Percentiles rank a stretch among this genome's conserved stretches.
Evolutionary conservation across 2,329 filamentous ascomycete species (phyloP).

Genomic region (Decorospora gaudefroyi): DNA sequence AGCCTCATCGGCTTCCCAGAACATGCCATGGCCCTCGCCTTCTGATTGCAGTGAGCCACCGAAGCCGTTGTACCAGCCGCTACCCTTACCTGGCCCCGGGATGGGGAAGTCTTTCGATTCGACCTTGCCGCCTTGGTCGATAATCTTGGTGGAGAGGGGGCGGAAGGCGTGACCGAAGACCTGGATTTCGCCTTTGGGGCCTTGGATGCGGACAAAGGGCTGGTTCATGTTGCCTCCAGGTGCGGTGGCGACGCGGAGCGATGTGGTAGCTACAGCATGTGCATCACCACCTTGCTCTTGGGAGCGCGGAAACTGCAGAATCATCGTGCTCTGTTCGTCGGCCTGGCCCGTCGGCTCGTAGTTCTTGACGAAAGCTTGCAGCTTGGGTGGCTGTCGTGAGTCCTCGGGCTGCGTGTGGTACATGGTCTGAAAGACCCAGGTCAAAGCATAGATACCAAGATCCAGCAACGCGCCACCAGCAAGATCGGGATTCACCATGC

Average conservation of each 20-base stretch:
- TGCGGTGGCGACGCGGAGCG: constrained; percentile 56
- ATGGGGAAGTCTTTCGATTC: constrained; percentile 54
- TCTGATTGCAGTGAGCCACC: constrained; percentile 53
- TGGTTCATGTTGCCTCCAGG: constrained; percentile 60
- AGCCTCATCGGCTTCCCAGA: constrained; percentile 83
- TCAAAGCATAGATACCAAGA: constrained; percentile 84
- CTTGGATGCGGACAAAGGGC: constrained; percentile 78
- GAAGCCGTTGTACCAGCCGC: constrained; percentile 56
- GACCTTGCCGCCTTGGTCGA: constrained; percentile 57
- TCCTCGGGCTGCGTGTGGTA: constrained; percentile 74
- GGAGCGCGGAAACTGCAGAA: constrained; percentile 72
- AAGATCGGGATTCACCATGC: constrained; percentile 82
- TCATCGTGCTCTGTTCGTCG: constrained; percentile 77
- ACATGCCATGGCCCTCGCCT: constrained; percentile 77
- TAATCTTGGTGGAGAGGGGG: constrained; percentile 67
- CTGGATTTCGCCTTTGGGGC: constrained; percentile 79
- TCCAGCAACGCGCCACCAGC: constrained; percentile 84
- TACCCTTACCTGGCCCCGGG: constrained; percentile 54
- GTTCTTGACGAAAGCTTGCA: constrained; percentile 68
- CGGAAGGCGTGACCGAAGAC: constrained; percentile 73
- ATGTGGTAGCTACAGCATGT: constrained; percentile 69
- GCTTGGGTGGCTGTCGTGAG: constrained; percentile 68
- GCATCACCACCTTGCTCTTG: constrained; percentile 58
- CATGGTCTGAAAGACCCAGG: constrained; percentile 87
- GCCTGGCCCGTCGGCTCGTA: constrained; percentile 73